Conservation (phyloP, 768 basidiomycete genomes). For the Hygrophorus russula region DNA sequence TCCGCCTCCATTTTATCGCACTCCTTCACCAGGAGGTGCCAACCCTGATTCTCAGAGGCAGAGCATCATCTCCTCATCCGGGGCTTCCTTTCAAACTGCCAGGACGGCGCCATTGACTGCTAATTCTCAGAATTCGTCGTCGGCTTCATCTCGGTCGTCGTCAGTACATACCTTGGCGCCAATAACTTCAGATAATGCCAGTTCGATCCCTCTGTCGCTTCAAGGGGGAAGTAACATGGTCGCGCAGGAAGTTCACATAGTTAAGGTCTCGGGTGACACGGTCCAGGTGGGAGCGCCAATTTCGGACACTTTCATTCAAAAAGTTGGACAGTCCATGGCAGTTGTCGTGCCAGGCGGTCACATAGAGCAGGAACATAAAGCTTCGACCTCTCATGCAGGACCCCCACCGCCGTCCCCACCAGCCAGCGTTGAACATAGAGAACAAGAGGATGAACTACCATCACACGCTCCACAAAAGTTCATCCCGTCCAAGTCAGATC, state of each 20-base stretch:
- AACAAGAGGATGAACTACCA: conserved; percentile 7
- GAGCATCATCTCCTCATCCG: conserved; percentile 10
- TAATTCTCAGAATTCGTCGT: conserved; percentile 6
- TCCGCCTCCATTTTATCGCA: neutral
- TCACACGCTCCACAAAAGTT: conserved; percentile 4
- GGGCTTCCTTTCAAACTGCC: conserved; percentile 13
- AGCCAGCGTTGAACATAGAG: conserved; percentile 21
- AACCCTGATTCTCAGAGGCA: conserved; percentile 7
- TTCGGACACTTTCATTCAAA: conserved; percentile 22
- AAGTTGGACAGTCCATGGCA: conserved; percentile 22
- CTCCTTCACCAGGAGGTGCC: conserved; percentile 1
- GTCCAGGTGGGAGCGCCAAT: conserved; percentile 29
- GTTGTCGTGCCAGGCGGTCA: conserved; percentile 17
- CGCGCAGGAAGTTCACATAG: conserved; percentile 40
- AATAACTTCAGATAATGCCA: neutral
- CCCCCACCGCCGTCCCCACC: conserved; percentile 44
- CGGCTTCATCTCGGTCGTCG: conserved; percentile 13
- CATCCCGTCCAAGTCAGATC: conserved; percentile 7
- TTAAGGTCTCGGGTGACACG: conserved; percentile 40
- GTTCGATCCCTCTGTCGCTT: neutral
- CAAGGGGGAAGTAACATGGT: neutral
- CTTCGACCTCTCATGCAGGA: conserved; percentile 22
- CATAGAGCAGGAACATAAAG: conserved; percentile 5
- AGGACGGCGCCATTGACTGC: conserved; percentile 8
- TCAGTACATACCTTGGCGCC: conserved; percentile 15